Conservation (phyloP, 805 yeast species). For the Yarrowia hollandica region DNA sequence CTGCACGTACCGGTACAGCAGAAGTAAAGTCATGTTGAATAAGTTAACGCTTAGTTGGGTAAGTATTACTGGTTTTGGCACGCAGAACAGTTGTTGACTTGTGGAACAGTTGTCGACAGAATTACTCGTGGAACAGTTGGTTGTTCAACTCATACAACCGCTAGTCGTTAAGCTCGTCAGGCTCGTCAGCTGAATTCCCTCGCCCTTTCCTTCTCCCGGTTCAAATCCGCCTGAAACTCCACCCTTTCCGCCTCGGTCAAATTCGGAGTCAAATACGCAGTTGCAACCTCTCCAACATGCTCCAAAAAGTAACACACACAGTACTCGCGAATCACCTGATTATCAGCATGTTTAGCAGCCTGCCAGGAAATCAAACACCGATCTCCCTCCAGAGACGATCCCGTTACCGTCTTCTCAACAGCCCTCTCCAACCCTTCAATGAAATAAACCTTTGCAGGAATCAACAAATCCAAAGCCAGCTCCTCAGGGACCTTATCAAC, state of each 20-base stretch:
- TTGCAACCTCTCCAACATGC: background rate
- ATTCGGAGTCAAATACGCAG: background rate
- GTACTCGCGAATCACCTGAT: background rate
- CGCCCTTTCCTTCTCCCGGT: background rate
- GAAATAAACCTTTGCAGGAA: background rate
- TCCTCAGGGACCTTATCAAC: background rate
- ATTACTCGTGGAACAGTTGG: too few relatives aligned
- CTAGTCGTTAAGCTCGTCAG: background rate
- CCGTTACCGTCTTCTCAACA: background rate
- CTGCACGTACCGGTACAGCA: too few relatives aligned
- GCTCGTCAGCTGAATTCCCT: too few relatives aligned
- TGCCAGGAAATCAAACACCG: background rate
- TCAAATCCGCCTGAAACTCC: background rate
- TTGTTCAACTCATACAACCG: background rate
- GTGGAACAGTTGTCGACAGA: too few relatives aligned
- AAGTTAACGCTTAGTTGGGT: too few relatives aligned
- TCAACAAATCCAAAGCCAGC: background rate
- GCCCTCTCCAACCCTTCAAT: background rate
- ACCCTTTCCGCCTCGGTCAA: background rate
- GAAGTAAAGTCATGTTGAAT: too few relatives aligned
- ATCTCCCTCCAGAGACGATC: background rate
- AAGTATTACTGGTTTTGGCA: too few relatives aligned
- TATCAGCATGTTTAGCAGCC: background rate
- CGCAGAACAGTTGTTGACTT: too few relatives aligned
- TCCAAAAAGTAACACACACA: background rate